A percentile compares a stretch with the other conserved stretches of the same genome.
phyloP scores from a whole-genome alignment of 202 grass and related monocot species.

The Miscanthus sacchariflorus region DNA sequence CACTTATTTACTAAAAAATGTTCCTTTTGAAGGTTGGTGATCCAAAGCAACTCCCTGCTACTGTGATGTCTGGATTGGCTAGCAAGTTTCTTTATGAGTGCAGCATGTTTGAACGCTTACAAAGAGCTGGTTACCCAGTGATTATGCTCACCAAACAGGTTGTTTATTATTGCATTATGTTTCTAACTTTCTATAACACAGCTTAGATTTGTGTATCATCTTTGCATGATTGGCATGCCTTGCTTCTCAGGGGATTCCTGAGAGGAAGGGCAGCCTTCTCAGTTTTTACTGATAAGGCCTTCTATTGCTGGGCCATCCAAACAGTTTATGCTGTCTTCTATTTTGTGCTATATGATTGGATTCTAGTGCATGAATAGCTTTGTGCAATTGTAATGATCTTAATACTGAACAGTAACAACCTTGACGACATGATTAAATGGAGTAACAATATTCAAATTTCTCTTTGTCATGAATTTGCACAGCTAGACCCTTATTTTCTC shows the following conservation, averaged over 20 bases:
- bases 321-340: constrained; percentile 21
- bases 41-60: constrained; percentile 96
- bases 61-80: constrained; percentile 90
- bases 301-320: background rate
- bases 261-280: background rate
- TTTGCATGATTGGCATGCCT: background rate
- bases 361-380: constrained; percentile 9
- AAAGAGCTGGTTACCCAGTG: constrained; percentile 91
- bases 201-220: background rate
- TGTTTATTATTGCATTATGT: constrained; percentile 31
- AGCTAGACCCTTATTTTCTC: background rate
- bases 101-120: constrained; percentile 99
- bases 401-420: constrained; percentile 21
- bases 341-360: constrained; percentile 11
- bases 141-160: constrained; percentile 99
- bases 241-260: background rate
- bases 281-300: background rate
- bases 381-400: constrained; percentile 22
- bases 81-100: constrained; percentile 96
- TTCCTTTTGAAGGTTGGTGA: constrained; percentile 87
- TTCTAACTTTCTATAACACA: constrained; percentile 31
- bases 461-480: constrained; percentile 1
- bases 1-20: constrained; percentile 33
- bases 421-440: constrained; percentile 27
- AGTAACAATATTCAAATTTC: constrained; percentile 6